Conservation (phyloP, 176 grass and related monocot genomes). For the Triticum dicoccoides region DNA sequence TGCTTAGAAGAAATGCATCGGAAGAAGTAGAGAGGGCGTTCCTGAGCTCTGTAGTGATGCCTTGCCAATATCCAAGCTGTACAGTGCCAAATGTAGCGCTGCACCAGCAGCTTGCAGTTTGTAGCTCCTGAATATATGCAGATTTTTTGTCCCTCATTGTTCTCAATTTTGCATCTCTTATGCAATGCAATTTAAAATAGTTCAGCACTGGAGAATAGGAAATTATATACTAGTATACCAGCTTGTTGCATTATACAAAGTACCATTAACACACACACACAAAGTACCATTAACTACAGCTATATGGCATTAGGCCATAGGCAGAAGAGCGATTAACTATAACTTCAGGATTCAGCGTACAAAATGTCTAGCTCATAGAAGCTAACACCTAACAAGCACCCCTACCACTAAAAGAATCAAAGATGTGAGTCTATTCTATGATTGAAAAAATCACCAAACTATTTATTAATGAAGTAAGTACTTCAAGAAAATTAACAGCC, state of each 20-base stretch:
- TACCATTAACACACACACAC: too few species aligned
- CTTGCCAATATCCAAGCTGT: background rate
- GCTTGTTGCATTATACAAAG: too few species aligned
- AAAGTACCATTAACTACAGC: too few species aligned
- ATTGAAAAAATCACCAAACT: background rate
- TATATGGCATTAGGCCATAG: too few species aligned
- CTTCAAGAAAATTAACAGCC: background rate
- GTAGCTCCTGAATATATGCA: conserved; percentile 1
- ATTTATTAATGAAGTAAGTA: background rate
- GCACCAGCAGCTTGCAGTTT: conserved; percentile 20
- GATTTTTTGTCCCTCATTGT: background rate
- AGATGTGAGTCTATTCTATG: background rate
- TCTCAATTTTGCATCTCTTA: background rate
- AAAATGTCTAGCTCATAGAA: too few species aligned
- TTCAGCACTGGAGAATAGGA: background rate
- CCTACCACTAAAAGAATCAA: too few species aligned
- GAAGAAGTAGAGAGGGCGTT: conserved; percentile 42
- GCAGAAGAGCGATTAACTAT: too few species aligned
- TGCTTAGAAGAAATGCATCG: conserved; percentile 44
- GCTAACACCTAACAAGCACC: too few species aligned
- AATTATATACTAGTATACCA: background rate
- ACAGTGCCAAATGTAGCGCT: too few species aligned
- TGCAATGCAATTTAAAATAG: background rate
- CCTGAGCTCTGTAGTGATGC: conserved; percentile 40
- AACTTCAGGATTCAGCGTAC: too few species aligned